A percentile compares a stretch with the other conserved stretches of the same genome.
These are phyloP conservation scores for Pleurotus cornucopiae DNA, from an alignment of 768 basidiomycete species.

Conservation along the genomic window DNA sequence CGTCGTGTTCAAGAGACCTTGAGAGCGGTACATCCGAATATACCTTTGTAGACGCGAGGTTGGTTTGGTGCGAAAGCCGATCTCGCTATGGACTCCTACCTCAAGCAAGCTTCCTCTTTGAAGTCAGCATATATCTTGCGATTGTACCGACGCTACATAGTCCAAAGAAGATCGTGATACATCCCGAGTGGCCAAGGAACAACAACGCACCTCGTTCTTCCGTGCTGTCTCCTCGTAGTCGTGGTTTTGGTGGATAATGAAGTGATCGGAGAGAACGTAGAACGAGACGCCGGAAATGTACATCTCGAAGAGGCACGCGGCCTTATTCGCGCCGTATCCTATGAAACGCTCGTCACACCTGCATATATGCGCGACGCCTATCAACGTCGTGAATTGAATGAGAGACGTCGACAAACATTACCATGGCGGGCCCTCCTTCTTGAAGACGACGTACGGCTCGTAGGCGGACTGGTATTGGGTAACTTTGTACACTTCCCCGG, in stretches of 20 bases:
- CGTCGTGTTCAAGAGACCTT: slow-evolving; percentile 44
- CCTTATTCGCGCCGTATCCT: slow-evolving; percentile 91
- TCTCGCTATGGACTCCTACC: slow-evolving; percentile 28
- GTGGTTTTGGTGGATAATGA: slow-evolving; percentile 86
- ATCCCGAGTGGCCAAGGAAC: not conserved
- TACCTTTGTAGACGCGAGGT: slow-evolving; percentile 38
- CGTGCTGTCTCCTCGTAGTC: slow-evolving; percentile 73
- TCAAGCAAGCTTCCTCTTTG: slow-evolving; percentile 70
- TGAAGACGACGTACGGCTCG: slow-evolving; percentile 85
- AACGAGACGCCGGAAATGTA: slow-evolving; percentile 82
- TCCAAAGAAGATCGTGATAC: not conserved
- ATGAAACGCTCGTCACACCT: slow-evolving; percentile 93
- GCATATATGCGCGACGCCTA: slow-evolving; percentile 7
- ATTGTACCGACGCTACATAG: slow-evolving; percentile 62
- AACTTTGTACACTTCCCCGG: slow-evolving; percentile 72
- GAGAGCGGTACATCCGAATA: slow-evolving; percentile 52
- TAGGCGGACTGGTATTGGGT: slow-evolving; percentile 78
- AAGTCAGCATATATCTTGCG: slow-evolving; percentile 75
- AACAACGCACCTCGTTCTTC: slow-evolving; percentile 53
- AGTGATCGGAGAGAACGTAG: slow-evolving; percentile 83
- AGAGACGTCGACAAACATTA: slow-evolving; percentile 22
- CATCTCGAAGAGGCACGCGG: slow-evolving; percentile 89
- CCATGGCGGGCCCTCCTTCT: slow-evolving; percentile 75
- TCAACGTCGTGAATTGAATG: not conserved
- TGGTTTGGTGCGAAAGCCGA: not conserved